Evolutionary conservation across 495 filamentous ascomycete species (phyloP).

Genomic region (Xylaria palmicola): DNA sequence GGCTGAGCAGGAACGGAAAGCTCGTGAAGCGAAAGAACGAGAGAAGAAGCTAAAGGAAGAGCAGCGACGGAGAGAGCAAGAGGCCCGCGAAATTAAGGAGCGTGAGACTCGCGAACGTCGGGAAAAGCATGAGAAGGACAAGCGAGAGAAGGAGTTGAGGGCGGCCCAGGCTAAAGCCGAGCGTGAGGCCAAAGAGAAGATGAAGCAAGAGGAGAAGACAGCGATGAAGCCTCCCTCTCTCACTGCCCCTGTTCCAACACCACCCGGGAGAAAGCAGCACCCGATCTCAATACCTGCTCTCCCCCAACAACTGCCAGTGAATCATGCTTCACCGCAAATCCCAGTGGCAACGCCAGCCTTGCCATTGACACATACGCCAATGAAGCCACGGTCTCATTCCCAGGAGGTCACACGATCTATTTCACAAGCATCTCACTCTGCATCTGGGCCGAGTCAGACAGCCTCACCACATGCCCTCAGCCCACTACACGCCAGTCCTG

Average conservation of each 20-base stretch:
- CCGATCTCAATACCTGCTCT: conserved; percentile 55
- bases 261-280: conserved; percentile 46
- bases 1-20: conserved; percentile 79
- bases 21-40: conserved; percentile 64
- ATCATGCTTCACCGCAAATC: conserved; percentile 73
- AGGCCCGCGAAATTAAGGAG: conserved; percentile 56
- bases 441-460: conserved; percentile 58
- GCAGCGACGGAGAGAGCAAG: conserved; percentile 47
- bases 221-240: conserved; percentile 39
- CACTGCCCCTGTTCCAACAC: conserved; percentile 39
- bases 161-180: conserved; percentile 45
- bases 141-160: conserved; percentile 48
- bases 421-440: conserved; percentile 58
- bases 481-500: conserved; percentile 56
- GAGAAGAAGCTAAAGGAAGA: conserved; percentile 63
- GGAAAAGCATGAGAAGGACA: conserved; percentile 64
- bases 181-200: conserved; percentile 49
- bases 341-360: conserved; percentile 75
- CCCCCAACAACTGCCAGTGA: conserved; percentile 39
- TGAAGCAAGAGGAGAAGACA: conserved; percentile 52
- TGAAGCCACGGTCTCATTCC: conserved; percentile 70
- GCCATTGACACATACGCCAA: conserved; percentile 79
- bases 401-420: conserved; percentile 76
- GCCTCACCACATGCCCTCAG: conserved; percentile 62
- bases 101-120: conserved; percentile 70